Conservation (phyloP, 805 yeast genomes). For the Saturnispora sekii region DNA sequence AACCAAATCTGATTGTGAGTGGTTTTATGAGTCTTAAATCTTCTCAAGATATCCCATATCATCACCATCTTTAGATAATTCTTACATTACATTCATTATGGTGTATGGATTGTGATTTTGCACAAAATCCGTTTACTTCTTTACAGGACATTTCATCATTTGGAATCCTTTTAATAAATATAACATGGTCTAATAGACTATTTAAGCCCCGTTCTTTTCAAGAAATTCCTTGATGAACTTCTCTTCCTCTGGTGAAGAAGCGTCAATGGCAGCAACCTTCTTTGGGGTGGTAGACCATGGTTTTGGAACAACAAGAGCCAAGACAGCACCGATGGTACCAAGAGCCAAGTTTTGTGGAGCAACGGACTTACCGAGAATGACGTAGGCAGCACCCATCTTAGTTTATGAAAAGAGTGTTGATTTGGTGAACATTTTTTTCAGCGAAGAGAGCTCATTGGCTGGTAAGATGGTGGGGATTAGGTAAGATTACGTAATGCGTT, state of each 20-base stretch:
- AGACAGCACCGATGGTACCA: constrained; percentile 68
- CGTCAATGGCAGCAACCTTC: constrained; percentile 61
- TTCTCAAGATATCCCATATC: no score
- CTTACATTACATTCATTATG: no score
- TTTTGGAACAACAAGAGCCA: constrained; percentile 56
- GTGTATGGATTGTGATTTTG: no score
- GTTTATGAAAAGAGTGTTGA: neutral
- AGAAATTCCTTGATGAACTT: constrained; percentile 71
- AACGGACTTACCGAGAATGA: constrained; percentile 73
- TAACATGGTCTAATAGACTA: neutral
- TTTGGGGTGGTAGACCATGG: constrained; percentile 55
- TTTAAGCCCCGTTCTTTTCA: constrained; percentile 27
- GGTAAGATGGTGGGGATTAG: neutral
- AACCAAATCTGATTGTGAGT: no score
- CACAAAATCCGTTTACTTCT: no score
- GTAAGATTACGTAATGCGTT: no score
- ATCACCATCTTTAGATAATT: no score
- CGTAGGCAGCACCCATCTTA: constrained; percentile 75
- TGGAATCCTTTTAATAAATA: no score
- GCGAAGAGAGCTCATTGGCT: neutral
- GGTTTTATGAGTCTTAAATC: no score
- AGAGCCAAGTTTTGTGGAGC: constrained; percentile 81
- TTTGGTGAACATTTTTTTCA: constrained; percentile 1
- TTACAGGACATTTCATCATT: no score
- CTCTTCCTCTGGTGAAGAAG: constrained; percentile 81